A percentile compares a stretch with the other conserved stretches of the same genome.
phyloP scores from a whole-genome alignment of 1,284 basidiomycete species.

The Ganoderma resinaceum region DNA sequence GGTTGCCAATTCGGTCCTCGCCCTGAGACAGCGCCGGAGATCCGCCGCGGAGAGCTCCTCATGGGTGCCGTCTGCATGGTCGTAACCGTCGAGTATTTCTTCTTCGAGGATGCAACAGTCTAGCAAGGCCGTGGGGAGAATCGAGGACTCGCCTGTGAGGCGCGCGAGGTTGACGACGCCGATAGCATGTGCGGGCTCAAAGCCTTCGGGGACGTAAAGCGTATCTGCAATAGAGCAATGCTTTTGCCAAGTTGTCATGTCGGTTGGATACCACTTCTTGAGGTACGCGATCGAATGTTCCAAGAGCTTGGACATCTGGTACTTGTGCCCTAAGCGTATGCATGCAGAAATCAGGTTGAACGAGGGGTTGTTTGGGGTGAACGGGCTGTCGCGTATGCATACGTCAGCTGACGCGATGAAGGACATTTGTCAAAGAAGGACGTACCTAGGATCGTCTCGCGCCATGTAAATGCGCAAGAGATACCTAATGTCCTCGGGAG shows the following conservation, averaged over 20 bases:
- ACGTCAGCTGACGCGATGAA: background rate
- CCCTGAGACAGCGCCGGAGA: slow-evolving; percentile 4
- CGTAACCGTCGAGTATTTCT: slow-evolving; percentile 1
- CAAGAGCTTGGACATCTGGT: slow-evolving; percentile 7
- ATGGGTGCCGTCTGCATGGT: slow-evolving; percentile 1
- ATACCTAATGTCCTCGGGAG: background rate
- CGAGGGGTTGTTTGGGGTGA: background rate
- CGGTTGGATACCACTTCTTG: background rate
- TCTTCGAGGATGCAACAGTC: slow-evolving; percentile 4
- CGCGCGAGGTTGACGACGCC: slow-evolving; percentile 21
- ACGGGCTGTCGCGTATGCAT: background rate
- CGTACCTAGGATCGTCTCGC: background rate
- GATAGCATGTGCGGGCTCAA: slow-evolving; percentile 13
- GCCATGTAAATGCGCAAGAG: slow-evolving; percentile 4
- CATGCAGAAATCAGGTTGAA: background rate
- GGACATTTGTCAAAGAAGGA: background rate
- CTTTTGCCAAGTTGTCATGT: background rate
- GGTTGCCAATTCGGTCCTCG: slow-evolving; percentile 1
- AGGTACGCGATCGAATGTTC: background rate
- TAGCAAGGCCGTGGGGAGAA: slow-evolving; percentile 23
- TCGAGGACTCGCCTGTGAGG: slow-evolving; percentile 17
- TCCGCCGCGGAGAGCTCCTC: slow-evolving; percentile 4
- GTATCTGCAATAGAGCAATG: background rate
- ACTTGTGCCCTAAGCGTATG: slow-evolving; percentile 17
- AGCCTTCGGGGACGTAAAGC: background rate